phyloP scores from a whole-genome alignment of 148 eudicot species.

The Rhododendron kiyosumense region DNA sequence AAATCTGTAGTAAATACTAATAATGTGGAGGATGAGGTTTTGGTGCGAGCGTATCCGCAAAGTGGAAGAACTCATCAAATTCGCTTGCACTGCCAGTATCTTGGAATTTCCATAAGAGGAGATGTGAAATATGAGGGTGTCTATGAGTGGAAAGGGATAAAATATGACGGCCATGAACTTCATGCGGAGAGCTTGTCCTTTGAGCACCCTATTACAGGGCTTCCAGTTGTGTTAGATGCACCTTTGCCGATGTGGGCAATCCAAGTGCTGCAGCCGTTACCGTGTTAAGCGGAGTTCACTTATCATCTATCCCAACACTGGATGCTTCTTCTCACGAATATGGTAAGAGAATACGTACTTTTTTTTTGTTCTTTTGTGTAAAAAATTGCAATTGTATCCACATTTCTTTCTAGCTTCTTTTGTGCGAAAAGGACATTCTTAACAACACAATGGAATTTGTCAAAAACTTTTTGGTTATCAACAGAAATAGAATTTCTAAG shows the following conservation, averaged over 20 bases:
- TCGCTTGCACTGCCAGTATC: slow-evolving; percentile 92
- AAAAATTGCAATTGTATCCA: background rate
- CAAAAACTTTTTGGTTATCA: background rate
- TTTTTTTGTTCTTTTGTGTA: background rate
- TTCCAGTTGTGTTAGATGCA: slow-evolving; percentile 47
- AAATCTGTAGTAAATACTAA: slow-evolving; percentile 34
- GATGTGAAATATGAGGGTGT: slow-evolving; percentile 95
- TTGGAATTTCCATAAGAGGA: slow-evolving; percentile 81
- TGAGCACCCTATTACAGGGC: slow-evolving; percentile 83
- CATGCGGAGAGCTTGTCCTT: slow-evolving; percentile 87
- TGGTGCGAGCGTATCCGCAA: slow-evolving; percentile 76
- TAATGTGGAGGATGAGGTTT: slow-evolving; percentile 41
- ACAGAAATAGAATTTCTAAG: background rate
- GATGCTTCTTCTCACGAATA: background rate
- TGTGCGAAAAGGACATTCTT: background rate
- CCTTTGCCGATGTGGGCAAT: slow-evolving; percentile 80
- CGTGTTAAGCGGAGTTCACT: background rate
- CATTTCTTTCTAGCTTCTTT: background rate
- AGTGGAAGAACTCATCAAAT: slow-evolving; percentile 99
- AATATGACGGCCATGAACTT: slow-evolving; percentile 65
- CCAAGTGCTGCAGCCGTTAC: slow-evolving; percentile 25
- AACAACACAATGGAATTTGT: background rate
- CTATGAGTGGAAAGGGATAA: slow-evolving; percentile 68
- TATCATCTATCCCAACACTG: background rate
- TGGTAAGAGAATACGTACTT: background rate